phyloP scores from a whole-genome alignment of 768 basidiomycete genomes.

The Strobilomyces echinocephalus region DNA sequence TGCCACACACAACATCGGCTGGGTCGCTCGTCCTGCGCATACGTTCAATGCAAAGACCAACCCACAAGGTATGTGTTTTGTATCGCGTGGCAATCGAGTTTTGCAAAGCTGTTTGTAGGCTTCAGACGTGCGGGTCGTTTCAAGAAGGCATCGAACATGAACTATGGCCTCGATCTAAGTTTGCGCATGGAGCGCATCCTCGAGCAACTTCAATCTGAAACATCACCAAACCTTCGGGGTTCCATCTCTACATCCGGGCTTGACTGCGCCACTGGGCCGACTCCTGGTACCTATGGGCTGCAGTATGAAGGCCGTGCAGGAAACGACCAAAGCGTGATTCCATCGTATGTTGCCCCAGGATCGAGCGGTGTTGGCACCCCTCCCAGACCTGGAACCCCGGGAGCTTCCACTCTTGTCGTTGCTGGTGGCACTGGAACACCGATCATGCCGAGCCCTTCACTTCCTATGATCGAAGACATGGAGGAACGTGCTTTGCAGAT shows the following conservation, averaged over 20 bases:
- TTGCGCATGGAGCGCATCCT: slow-evolving; percentile 33
- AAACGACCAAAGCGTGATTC: slow-evolving; percentile 45
- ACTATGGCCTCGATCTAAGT: slow-evolving; percentile 57
- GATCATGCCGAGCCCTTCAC: slow-evolving; percentile 8
- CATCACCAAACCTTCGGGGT: slow-evolving; percentile 19
- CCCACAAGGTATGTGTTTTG: slow-evolving; percentile 39
- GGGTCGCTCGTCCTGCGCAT: slow-evolving; percentile 56
- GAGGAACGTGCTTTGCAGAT: slow-evolving; percentile 48
- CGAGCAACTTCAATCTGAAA: slow-evolving; percentile 27
- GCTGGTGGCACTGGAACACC: slow-evolving; percentile 4
- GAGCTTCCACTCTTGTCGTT: slow-evolving; percentile 12
- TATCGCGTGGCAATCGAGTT: slow-evolving; percentile 33
- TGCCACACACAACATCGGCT: slow-evolving; percentile 53
- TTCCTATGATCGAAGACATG: slow-evolving; percentile 32
- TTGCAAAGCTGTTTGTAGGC: slow-evolving; percentile 9
- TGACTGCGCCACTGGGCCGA: slow-evolving; percentile 26
- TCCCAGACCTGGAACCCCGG: slow-evolving; percentile 22
- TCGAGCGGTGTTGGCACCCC: slow-evolving; percentile 25
- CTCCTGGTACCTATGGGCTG: slow-evolving; percentile 48
- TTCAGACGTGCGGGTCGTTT: slow-evolving; percentile 65
- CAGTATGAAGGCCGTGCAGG: slow-evolving; percentile 63
- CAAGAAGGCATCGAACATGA: slow-evolving; percentile 94
- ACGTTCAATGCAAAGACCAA: slow-evolving; percentile 37
- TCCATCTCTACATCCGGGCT: slow-evolving; percentile 23
- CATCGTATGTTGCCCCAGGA: slow-evolving; percentile 10